These are phyloP conservation scores for Microbotryomycetes sp. DNA, from an alignment of 1,284 basidiomycete species.

Conservation along the genomic window DNA sequence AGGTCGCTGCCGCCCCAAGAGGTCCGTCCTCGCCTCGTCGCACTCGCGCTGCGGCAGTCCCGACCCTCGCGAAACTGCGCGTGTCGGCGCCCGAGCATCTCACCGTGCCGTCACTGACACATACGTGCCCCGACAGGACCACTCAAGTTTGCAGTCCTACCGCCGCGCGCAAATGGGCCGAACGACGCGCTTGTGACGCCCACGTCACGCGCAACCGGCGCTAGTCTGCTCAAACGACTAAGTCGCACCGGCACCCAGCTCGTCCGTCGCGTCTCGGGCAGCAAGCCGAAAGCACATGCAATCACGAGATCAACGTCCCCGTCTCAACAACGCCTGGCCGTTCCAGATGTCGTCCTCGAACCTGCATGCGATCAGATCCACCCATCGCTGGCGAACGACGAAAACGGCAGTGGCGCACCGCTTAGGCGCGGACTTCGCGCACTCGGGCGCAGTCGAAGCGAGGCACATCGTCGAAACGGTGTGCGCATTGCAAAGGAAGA, in stretches of 20 bases:
- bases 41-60: too few species aligned
- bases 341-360: background rate
- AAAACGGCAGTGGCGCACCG: background rate
- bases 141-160: background rate
- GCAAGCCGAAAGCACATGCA: background rate
- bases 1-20: background rate
- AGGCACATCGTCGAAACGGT: constrained; percentile 3
- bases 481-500: background rate
- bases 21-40: background rate
- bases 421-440: constrained; percentile 2
- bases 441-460: constrained; percentile 15
- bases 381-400: background rate
- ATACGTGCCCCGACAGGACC: background rate
- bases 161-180: too few species aligned
- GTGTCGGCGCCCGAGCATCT: too few species aligned
- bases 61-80: too few species aligned
- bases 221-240: constrained; percentile 15
- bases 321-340: background rate
- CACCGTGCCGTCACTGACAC: too few species aligned
- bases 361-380: background rate
- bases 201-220: too few species aligned
- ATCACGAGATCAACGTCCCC: background rate
- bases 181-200: too few species aligned
- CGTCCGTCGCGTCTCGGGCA: constrained; percentile 15
- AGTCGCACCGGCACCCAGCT: constrained; percentile 7